phyloP scores from a whole-genome alignment of 805 yeast species.

The Maudiozyma serrabonitensis region DNA sequence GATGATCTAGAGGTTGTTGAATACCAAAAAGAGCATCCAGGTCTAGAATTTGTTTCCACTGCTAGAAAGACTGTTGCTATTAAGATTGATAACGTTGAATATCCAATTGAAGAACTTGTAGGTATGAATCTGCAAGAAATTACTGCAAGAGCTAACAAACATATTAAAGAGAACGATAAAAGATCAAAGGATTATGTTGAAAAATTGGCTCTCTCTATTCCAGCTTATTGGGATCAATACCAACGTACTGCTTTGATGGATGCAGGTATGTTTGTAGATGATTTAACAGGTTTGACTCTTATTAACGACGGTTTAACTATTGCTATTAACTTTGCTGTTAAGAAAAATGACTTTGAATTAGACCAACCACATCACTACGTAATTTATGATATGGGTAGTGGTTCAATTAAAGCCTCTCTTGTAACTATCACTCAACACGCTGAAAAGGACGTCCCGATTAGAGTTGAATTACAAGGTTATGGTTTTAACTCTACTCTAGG shows the following conservation, averaged over 20 bases:
- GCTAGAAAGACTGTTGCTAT: slow-evolving; percentile 51
- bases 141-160: slow-evolving; percentile 50
- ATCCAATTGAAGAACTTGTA: slow-evolving; percentile 63
- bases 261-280: slow-evolving; percentile 53
- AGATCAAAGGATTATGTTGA: slow-evolving; percentile 39
- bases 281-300: slow-evolving; percentile 47
- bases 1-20: slow-evolving; percentile 37
- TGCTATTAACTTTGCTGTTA: slow-evolving; percentile 65
- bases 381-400: slow-evolving; percentile 88
- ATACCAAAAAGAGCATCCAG: slow-evolving; percentile 52
- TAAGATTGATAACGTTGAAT: slow-evolving; percentile 37
- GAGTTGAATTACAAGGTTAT: slow-evolving; percentile 60
- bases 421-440: slow-evolving; percentile 43
- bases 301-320: slow-evolving; percentile 92
- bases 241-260: slow-evolving; percentile 67
- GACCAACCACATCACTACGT: slow-evolving; percentile 45
- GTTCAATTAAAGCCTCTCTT: slow-evolving; percentile 81
- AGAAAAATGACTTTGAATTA: slow-evolving; percentile 16
- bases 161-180: slow-evolving; percentile 46
- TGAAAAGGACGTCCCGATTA: slow-evolving; percentile 33
- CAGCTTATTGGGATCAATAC: slow-evolving; percentile 54
- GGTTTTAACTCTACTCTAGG: slow-evolving; percentile 63
- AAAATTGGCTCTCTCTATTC: slow-evolving; percentile 69
- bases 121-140: slow-evolving; percentile 76
- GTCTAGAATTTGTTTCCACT: slow-evolving; percentile 38